A percentile compares a stretch with the other conserved stretches of the same genome.
Evolutionary conservation across 805 yeast species (phyloP).

Genomic region (Ogataea trehalophila): DNA sequence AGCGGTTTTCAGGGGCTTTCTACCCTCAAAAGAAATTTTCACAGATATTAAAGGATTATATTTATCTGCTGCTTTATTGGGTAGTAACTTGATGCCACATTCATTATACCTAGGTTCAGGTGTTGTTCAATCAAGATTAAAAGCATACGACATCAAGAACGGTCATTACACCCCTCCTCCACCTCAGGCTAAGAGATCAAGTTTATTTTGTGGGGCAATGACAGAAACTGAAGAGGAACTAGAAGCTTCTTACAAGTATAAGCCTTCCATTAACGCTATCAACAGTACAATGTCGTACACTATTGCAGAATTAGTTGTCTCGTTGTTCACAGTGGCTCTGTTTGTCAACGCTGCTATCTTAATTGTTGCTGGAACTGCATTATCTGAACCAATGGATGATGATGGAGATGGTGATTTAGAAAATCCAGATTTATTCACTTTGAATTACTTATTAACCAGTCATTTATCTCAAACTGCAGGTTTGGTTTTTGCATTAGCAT

Average conservation of each 20-base stretch:
- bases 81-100: slow-evolving; percentile 96
- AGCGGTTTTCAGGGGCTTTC: slow-evolving; percentile 68
- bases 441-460: slow-evolving; percentile 62
- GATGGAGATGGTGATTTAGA: slow-evolving; percentile 56
- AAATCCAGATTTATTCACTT: slow-evolving; percentile 78
- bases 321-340: slow-evolving; percentile 82
- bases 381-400: slow-evolving; percentile 38
- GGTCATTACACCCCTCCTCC: slow-evolving; percentile 50
- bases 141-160: slow-evolving; percentile 66
- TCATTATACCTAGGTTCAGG: slow-evolving; percentile 85
- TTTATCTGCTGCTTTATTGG: slow-evolving; percentile 78
- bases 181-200: slow-evolving; percentile 10
- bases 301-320: slow-evolving; percentile 75
- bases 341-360: slow-evolving; percentile 88
- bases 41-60: slow-evolving; percentile 65
- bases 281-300: slow-evolving; percentile 75
- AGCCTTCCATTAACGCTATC: slow-evolving; percentile 78
- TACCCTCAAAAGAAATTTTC: slow-evolving; percentile 41
- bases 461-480: slow-evolving; percentile 86
- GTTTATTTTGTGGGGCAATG: slow-evolving; percentile 33
- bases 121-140: slow-evolving; percentile 77
- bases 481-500: slow-evolving; percentile 79
- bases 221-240: slow-evolving; percentile 13
- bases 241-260: slow-evolving; percentile 30
- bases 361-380: slow-evolving; percentile 87